Base-by-base conservation (phyloP, 306 rosid species). In the Fragaria nilgerrensis region DNA sequence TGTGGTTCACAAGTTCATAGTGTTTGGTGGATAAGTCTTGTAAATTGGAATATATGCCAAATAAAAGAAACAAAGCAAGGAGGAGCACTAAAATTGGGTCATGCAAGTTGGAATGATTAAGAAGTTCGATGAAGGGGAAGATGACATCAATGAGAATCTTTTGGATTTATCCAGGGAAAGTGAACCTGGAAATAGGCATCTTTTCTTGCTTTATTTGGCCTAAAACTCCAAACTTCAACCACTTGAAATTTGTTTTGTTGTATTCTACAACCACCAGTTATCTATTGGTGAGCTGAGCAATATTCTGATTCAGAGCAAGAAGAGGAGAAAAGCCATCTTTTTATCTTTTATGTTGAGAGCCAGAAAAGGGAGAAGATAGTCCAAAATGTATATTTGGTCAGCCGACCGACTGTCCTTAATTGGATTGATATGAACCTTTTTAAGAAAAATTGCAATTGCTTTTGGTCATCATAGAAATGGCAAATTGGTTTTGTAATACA, bases 81-180 rank as follows among this genome's bases (percentile, higher is more conserved):
- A 72, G 29, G 29, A 56, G 62, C 43, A 50, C 43, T 29, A 29
- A 3, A 27, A 19, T 29, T 70, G 61, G 61, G 20, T 11, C 62
- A 70, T 70, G 75, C 75, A 34, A 72, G 49, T 73, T 73, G 65
- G 34, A 73, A 72, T 55, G 65, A 72, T 53, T 73, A 53, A 70
- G 58, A 70, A 25, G 74, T 20, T 50, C 20, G 17, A 71, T 10
- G 5, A 8, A 16, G 34, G 8, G n/a, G n/a, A 44, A 44, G 62
- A 70, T 34, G 48, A 52, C 64, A 52, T 34, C 32, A 25, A 59
- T 59, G 65, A 59, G 65, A 59, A 59, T 59, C 9, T 25, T 25
- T 59, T 25, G 65, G 65, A 59, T 25, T 59, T 59, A 59, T 59
- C 65, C 23, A 58, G 64, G 32, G 34, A 25, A 23, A 47, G 16